Evolutionary conservation across 495 filamentous ascomycete genomes (phyloP).

Genomic region (Chaetomidium leptoderma): DNA sequence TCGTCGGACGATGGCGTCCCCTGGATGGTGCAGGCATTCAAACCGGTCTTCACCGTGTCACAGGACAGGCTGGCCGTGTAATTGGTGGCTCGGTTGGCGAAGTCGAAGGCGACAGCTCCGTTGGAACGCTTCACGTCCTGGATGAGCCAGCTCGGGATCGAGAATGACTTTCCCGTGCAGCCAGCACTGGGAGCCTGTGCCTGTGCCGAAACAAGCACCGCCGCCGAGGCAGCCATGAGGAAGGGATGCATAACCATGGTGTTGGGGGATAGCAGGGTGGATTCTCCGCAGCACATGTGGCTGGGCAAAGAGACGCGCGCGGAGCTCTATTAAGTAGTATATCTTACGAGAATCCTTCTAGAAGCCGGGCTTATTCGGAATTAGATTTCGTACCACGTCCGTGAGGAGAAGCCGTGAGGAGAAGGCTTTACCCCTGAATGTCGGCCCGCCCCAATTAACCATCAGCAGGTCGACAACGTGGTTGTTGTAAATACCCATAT

Average conservation of each 20-base stretch:
- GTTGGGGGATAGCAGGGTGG: not conserved
- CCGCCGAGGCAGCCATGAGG: constrained; percentile 2
- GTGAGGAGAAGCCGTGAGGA: constrained; percentile 14
- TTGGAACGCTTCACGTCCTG: constrained; percentile 5
- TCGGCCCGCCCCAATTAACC: not conserved
- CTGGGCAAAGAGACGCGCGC: not conserved
- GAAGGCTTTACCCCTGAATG: not conserved
- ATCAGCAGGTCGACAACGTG: not conserved
- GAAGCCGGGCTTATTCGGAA: not conserved
- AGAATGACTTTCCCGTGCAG: constrained; percentile 27
- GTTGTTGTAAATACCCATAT: constrained; percentile 1
- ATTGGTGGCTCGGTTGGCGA: constrained; percentile 33
- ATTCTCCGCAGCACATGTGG: not conserved
- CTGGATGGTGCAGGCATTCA: constrained; percentile 4
- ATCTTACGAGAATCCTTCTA: constrained; percentile 2
- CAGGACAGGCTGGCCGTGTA: constrained; percentile 19
- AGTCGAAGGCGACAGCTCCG: constrained; percentile 20
- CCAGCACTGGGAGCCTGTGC: not conserved
- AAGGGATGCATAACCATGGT: constrained; percentile 5
- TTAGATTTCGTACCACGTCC: not conserved
- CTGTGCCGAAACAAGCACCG: constrained; percentile 15
- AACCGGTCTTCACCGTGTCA: constrained; percentile 12
- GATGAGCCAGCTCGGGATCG: constrained; percentile 26
- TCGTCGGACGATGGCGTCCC: not conserved
- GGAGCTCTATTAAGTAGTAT: not conserved